A percentile compares a stretch with the other conserved stretches of the same genome.
Evolutionary conservation across 495 filamentous ascomycete genomes (phyloP).

Genomic region (Penicillium coprophilum): DNA sequence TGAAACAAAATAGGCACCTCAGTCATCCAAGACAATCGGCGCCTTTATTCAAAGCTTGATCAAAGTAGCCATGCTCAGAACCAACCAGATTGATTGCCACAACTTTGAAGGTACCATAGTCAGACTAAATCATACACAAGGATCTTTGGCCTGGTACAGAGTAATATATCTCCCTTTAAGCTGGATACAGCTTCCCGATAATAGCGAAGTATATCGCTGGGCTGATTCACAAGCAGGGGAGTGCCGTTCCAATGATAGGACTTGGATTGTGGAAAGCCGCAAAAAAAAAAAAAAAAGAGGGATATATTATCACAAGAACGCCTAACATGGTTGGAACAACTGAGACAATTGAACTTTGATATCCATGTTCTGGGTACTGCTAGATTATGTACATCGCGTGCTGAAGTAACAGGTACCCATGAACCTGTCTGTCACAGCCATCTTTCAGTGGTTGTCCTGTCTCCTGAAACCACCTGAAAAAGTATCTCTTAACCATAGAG

Average conservation of each 20-base stretch:
- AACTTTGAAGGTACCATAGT: neutral
- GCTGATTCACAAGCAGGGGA: neutral
- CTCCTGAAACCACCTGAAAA: constrained; percentile 19
- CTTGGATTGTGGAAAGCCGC: neutral
- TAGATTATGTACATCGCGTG: constrained; percentile 13
- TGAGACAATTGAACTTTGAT: constrained; percentile 2
- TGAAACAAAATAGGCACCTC: neutral
- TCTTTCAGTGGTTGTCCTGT: neutral
- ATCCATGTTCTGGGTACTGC: constrained; percentile 12
- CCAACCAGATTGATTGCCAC: neutral
- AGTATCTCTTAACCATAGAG: constrained; percentile 15
- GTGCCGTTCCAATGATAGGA: neutral
- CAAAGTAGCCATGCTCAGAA: neutral
- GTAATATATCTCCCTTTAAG: neutral
- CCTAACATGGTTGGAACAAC: constrained; percentile 4
- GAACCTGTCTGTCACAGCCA: constrained; percentile 2
- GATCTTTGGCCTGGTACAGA: neutral
- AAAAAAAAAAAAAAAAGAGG: neutral
- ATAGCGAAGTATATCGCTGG: neutral
- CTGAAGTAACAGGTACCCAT: constrained; percentile 5
- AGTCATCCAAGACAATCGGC: neutral
- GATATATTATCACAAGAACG: neutral
- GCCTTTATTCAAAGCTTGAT: neutral
- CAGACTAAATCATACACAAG: neutral
- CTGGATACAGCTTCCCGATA: neutral